phyloP scores from a whole-genome alignment of 768 basidiomycete species.

The Sporobolomyces roseus region DNA sequence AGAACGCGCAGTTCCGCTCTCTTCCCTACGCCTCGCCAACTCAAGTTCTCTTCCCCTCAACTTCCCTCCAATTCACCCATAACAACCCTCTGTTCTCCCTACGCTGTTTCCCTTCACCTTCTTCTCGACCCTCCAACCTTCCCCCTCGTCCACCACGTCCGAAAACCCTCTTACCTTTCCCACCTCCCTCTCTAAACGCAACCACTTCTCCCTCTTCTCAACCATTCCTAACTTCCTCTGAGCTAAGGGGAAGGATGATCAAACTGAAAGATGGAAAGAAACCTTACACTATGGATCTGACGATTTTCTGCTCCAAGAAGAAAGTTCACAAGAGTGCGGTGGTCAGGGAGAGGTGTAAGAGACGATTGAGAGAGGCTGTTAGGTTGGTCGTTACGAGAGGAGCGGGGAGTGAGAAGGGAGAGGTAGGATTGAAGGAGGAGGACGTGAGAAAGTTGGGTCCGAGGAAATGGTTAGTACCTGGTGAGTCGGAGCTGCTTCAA shows the following conservation, averaged over 20 bases:
- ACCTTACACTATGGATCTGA: constrained; percentile 33
- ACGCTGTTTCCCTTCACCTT: constrained; percentile 18
- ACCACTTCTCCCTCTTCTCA: background rate
- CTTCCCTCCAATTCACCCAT: background rate
- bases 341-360: constrained; percentile 23
- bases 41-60: constrained; percentile 13
- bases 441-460: constrained; percentile 18
- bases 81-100: constrained; percentile 13
- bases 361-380: constrained; percentile 29
- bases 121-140: background rate
- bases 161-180: background rate
- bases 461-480: constrained; percentile 27
- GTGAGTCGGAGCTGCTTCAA: too few species aligned
- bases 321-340: constrained; percentile 35
- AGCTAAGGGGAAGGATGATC: background rate
- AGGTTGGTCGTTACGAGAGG: constrained; percentile 32
- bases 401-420: background rate
- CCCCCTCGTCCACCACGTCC: background rate
- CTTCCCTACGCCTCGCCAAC: background rate
- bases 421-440: constrained; percentile 4
- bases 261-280: background rate
- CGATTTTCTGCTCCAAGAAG: constrained; percentile 34
- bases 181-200: background rate
- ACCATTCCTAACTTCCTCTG: background rate
- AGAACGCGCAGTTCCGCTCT: background rate